phyloP scores from a whole-genome alignment of 345 rosid genomes.

The Euphorbia peplus region DNA sequence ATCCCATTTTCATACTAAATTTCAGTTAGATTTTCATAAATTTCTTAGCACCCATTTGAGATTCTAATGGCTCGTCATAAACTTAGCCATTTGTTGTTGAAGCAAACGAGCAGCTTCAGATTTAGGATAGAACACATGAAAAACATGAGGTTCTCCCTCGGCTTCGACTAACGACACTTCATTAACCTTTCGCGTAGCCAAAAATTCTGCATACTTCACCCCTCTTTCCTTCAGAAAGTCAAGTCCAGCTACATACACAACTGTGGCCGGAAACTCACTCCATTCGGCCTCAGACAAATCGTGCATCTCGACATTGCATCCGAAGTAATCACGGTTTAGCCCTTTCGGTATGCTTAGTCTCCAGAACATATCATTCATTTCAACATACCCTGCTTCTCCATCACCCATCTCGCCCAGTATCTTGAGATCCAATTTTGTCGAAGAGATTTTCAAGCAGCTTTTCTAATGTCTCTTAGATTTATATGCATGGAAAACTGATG shows the following conservation, averaged over 20 bases:
- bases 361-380: conserved; percentile 59
- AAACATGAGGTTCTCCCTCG: conserved; percentile 42
- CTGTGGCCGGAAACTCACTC: conserved; percentile 42
- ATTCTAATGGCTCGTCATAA: conserved; percentile 34
- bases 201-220: conserved; percentile 41
- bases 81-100: conserved; percentile 45
- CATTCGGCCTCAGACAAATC: conserved; percentile 35
- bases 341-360: conserved; percentile 50
- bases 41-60: no score
- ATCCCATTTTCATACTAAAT: no score
- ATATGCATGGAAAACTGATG: background rate
- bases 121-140: conserved; percentile 47
- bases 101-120: conserved; percentile 48
- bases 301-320: conserved; percentile 49
- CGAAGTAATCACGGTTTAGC: conserved; percentile 41
- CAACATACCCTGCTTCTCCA: conserved; percentile 26
- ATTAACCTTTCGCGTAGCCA: conserved; percentile 40
- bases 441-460: background rate
- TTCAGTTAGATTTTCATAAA: no score
- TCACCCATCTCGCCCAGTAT: conserved; percentile 9
- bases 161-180: conserved; percentile 42
- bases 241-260: conserved; percentile 48
- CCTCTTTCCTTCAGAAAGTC: conserved; percentile 71
- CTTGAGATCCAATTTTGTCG: background rate
- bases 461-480: conserved; percentile 3